These are phyloP conservation scores for Penicillium subrubescens DNA, from an alignment of 495 filamentous ascomycete species.

Conservation along the genomic window DNA sequence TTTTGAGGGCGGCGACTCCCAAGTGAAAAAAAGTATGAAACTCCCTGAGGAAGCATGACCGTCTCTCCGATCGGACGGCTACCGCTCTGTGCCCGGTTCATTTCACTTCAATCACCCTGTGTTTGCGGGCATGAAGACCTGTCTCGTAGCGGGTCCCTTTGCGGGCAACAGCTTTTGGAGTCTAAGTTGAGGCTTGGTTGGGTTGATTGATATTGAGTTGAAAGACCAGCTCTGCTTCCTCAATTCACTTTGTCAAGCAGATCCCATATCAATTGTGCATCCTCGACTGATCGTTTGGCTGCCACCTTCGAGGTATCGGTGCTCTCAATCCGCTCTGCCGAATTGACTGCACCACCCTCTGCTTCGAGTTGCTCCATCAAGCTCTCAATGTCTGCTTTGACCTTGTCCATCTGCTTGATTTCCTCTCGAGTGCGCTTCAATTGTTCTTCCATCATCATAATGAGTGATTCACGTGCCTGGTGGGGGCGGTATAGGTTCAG, in stretches of 20 bases:
- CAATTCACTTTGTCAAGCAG: constrained; percentile 36
- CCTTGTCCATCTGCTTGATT: constrained; percentile 71
- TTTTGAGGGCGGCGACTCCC: background rate
- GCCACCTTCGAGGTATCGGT: constrained; percentile 9
- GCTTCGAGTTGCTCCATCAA: constrained; percentile 65
- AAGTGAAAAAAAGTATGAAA: background rate
- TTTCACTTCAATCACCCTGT: background rate
- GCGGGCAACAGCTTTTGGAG: background rate
- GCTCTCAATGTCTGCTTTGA: constrained; percentile 71
- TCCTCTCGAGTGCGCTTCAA: constrained; percentile 73
- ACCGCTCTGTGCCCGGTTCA: background rate
- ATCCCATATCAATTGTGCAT: constrained; percentile 41
- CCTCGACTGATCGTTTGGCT: constrained; percentile 23
- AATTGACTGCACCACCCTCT: constrained; percentile 31
- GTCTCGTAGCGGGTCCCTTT: background rate
- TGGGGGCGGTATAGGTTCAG: constrained; percentile 95
- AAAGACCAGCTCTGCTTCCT: background rate
- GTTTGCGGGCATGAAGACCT: background rate
- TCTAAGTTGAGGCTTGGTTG: background rate
- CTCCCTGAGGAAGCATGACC: background rate
- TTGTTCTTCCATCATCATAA: constrained; percentile 89
- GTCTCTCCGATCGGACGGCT: background rate
- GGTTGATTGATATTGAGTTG: background rate
- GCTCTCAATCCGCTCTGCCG: constrained; percentile 7
- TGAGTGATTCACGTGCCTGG: constrained; percentile 88